These are phyloP conservation scores for Sedum album DNA, from an alignment of 164 flowering plant species.

Conservation along the genomic window DNA sequence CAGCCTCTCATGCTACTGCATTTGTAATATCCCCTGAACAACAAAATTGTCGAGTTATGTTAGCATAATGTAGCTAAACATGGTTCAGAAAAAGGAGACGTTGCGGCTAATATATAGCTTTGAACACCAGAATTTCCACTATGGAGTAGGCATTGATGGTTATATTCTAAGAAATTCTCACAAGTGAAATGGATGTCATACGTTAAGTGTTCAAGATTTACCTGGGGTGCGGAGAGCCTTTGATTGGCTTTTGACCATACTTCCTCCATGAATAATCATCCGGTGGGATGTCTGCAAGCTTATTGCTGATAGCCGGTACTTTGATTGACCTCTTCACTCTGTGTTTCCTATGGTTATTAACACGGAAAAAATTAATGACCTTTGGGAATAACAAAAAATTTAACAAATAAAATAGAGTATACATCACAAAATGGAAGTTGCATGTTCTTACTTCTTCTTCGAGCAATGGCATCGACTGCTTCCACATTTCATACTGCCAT, in stretches of 20 bases:
- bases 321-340: background rate
- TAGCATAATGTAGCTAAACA: background rate
- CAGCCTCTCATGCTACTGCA: conserved; percentile 10
- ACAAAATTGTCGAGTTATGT: background rate
- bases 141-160: background rate
- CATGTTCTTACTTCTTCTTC: conserved; percentile 18
- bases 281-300: conserved; percentile 2
- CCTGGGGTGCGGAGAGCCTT: conserved; percentile 7
- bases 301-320: background rate
- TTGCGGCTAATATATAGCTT: background rate
- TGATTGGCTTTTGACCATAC: conserved; percentile 10
- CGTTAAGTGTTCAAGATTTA: background rate
- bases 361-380: background rate
- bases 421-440: background rate
- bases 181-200: background rate
- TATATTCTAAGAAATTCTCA: background rate
- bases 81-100: background rate
- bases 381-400: background rate
- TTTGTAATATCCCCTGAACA: conserved; percentile 9
- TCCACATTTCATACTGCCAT: conserved; percentile 81
- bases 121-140: too few relatives aligned
- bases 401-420: background rate
- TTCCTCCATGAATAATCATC: conserved; percentile 9
- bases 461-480: conserved; percentile 39
- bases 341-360: background rate